phyloP scores from a whole-genome alignment of 352 stramenopile species.

The Halophytophthora polymorphica region DNA sequence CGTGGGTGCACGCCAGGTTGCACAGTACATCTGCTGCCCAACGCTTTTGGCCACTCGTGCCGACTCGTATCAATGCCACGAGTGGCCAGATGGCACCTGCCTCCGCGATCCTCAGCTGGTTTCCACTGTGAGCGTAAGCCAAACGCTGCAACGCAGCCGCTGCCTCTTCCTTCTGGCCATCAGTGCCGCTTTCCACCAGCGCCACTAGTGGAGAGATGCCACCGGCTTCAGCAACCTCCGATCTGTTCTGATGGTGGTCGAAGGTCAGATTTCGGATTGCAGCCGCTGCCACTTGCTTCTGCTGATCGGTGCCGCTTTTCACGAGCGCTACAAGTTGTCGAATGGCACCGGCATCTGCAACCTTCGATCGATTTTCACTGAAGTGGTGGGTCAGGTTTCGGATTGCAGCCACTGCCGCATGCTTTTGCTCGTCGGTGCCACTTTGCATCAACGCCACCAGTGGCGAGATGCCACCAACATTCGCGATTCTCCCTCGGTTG shows the following conservation, averaged over 20 bases:
- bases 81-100: neutral
- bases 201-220: neutral
- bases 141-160: neutral
- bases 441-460: neutral
- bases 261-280: neutral
- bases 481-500: neutral
- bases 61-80: no score
- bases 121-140: neutral
- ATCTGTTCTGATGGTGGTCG: neutral
- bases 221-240: neutral
- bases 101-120: neutral
- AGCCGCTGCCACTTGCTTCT: neutral
- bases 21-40: no score
- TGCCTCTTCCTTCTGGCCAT: neutral
- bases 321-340: neutral
- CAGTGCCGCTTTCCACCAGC: neutral
- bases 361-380: neutral
- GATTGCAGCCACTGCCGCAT: no score
- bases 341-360: neutral
- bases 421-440: neutral
- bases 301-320: neutral
- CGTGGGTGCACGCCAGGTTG: no score
- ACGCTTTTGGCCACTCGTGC: no score
- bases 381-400: no score
- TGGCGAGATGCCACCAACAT: constrained; percentile 2